A percentile compares a stretch with the other conserved stretches of the same genome.
phyloP scores from a whole-genome alignment of 2,329 filamentous ascomycete genomes.

The Westerdykella sp. region DNA sequence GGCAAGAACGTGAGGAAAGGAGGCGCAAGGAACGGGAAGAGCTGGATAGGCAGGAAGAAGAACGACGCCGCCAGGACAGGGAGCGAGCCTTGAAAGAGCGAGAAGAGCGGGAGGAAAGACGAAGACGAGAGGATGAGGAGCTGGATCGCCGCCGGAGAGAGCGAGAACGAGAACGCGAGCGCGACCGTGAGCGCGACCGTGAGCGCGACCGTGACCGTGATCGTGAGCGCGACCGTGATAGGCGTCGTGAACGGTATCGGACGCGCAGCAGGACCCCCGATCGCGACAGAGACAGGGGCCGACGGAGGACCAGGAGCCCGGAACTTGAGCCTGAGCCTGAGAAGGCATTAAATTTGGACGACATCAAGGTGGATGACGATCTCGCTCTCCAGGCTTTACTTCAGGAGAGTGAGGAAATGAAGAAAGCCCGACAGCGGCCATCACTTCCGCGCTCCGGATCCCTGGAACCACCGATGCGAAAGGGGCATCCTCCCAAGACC shows the following conservation, averaged over 20 bases:
- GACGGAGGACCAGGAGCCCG: constrained; percentile 13
- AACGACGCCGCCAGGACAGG: constrained; percentile 25
- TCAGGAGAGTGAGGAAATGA: constrained; percentile 34
- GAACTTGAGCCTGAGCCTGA: constrained; percentile 11
- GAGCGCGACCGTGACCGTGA: constrained; percentile 40
- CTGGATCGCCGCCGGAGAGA: constrained; percentile 37
- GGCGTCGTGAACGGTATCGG: constrained; percentile 22
- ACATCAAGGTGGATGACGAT: constrained; percentile 37
- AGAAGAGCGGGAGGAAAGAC: constrained; percentile 9
- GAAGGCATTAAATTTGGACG: constrained; percentile 23
- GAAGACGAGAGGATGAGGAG: constrained; percentile 26
- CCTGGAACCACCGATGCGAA: constrained; percentile 35
- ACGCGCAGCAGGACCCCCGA: constrained; percentile 14
- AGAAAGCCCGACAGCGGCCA: constrained; percentile 32
- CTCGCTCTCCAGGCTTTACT: constrained; percentile 30
- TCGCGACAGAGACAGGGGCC: constrained; percentile 4
- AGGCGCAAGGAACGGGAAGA: constrained; percentile 28
- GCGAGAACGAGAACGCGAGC: constrained; percentile 30
- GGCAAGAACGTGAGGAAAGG: constrained; percentile 44
- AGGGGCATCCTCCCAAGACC: constrained; percentile 31
- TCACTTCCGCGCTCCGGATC: constrained; percentile 35
- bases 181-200: constrained; percentile 44
- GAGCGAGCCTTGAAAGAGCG: constrained; percentile 24
- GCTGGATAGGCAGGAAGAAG: constrained; percentile 26
- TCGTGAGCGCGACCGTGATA: constrained; percentile 31